These are phyloP conservation scores for Thalassiosira mediterranea DNA, from an alignment of 352 stramenopile genomes.

Conservation along the genomic window DNA sequence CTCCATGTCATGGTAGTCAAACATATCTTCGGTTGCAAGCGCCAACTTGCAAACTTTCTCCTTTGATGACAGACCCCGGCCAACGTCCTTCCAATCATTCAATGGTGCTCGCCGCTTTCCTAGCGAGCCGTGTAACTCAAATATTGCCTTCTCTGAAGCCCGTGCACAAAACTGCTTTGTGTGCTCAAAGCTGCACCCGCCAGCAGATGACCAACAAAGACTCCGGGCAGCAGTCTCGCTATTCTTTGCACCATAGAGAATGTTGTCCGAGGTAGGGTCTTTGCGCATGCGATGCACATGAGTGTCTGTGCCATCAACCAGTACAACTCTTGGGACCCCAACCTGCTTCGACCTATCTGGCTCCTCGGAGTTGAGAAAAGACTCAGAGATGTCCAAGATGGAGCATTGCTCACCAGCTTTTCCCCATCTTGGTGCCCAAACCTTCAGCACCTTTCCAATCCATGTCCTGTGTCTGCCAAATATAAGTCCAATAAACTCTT, in stretches of 20 bases:
- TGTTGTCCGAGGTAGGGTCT: neutral
- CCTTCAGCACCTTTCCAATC: constrained; percentile 17
- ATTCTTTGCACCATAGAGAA: constrained; percentile 12
- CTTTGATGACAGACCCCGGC: neutral
- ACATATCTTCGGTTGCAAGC: constrained; percentile 12
- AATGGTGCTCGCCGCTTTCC: neutral
- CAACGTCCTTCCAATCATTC: constrained; percentile 5
- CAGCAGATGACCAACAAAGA: constrained; percentile 4
- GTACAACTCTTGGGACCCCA: constrained; percentile 2
- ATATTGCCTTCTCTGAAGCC: constrained; percentile 2
- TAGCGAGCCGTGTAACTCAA: constrained; percentile 1
- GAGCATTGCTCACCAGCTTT: constrained; percentile 16
- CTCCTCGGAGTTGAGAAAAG: constrained; percentile 9
- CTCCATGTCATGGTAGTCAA: constrained; percentile 20
- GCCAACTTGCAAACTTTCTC: neutral
- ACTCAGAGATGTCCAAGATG: constrained; percentile 14
- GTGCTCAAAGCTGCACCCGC: constrained; percentile 10
- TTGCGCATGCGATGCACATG: neutral
- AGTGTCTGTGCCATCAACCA: constrained; percentile 21
- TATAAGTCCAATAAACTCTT: constrained; percentile 8
- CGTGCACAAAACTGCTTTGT: neutral
- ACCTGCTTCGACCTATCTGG: constrained; percentile 13
- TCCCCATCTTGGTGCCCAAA: constrained; percentile 12
- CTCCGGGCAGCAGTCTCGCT: neutral
- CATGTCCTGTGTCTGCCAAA: neutral